phyloP scores from a whole-genome alignment of 768 basidiomycete species.

The Amanita pseudoporphyria region DNA sequence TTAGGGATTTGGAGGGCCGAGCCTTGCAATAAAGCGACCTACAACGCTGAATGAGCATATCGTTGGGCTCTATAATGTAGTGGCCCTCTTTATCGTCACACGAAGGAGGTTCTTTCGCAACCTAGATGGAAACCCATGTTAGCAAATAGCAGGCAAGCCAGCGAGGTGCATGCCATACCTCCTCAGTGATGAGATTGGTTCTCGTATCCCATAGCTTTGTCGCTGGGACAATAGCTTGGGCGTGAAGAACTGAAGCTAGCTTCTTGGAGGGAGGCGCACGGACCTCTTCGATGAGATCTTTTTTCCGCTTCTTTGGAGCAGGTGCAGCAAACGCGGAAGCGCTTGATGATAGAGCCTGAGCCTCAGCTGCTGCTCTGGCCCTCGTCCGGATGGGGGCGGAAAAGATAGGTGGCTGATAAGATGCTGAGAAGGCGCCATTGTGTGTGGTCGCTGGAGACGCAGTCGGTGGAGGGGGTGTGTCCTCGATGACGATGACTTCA shows the following conservation, averaged over 20 bases:
- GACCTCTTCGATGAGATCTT: conserved; percentile 66
- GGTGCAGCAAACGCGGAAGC: conserved; percentile 59
- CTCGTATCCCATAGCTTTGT: conserved; percentile 62
- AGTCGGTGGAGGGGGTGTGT: conserved; percentile 79
- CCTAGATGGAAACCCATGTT: conserved; percentile 19
- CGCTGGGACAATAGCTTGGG: conserved; percentile 36
- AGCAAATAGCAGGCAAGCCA: conserved; percentile 15
- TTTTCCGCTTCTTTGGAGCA: conserved; percentile 76
- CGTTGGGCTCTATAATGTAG: conserved; percentile 90
- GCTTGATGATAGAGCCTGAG: conserved; percentile 63
- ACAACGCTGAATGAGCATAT: conserved; percentile 84
- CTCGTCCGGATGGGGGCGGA: conserved; percentile 75
- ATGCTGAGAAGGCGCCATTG: conserved; percentile 63
- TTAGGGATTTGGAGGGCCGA: conserved; percentile 9
- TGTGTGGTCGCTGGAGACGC: conserved; percentile 68
- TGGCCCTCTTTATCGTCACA: conserved; percentile 99
- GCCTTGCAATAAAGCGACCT: conserved; percentile 20
- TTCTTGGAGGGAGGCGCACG: conserved; percentile 62
- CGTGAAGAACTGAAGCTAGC: conserved; percentile 39
- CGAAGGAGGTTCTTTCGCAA: conserved; percentile 59
- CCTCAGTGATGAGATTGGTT: conserved; percentile 54
- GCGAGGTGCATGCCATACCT: conserved; percentile 37
- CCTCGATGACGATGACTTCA: conserved; percentile 89
- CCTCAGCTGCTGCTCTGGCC: conserved; percentile 80
- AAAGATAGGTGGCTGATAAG: conserved; percentile 70